Evolutionary conservation across 805 yeast genomes (phyloP).

Genomic region (Candida glaebosa): DNA sequence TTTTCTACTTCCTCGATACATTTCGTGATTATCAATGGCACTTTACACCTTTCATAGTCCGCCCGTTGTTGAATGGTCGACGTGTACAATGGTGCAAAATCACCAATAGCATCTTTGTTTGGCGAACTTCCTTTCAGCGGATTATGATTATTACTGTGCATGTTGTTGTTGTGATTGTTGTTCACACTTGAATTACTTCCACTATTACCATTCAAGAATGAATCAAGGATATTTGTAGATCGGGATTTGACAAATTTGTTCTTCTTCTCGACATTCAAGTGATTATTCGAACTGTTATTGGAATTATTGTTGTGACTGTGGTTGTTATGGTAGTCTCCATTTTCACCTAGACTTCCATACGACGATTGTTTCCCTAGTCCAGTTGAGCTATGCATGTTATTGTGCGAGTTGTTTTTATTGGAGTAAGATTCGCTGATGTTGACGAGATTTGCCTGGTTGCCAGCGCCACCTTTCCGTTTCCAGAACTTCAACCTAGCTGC

Average conservation of each 20-base stretch:
- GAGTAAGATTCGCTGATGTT: neutral
- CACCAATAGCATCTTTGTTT: conserved; percentile 5
- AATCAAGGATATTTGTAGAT: conserved; percentile 45
- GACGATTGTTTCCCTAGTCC: neutral
- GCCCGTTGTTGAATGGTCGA: conserved; percentile 64
- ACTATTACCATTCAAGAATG: conserved; percentile 19
- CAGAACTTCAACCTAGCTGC: conserved; percentile 44
- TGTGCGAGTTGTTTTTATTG: neutral
- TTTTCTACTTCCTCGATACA: conserved; percentile 76
- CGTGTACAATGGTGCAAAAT: conserved; percentile 36
- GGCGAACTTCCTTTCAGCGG: neutral
- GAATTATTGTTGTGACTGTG: neutral
- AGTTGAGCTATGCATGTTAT: neutral
- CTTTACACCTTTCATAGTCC: conserved; percentile 51
- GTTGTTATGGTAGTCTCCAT: neutral
- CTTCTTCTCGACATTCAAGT: conserved; percentile 8
- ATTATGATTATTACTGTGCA: neutral
- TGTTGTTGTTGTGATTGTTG: conserved; percentile 4
- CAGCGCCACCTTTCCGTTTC: conserved; percentile 23
- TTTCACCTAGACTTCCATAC: conserved; percentile 3
- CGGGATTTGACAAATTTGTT: conserved; percentile 38
- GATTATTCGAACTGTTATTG: conserved; percentile 8
- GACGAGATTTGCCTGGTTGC: conserved; percentile 1
- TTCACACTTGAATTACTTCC: conserved; percentile 3
- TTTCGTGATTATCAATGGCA: conserved; percentile 70